These are phyloP conservation scores for Fomitopsis betulina DNA, from an alignment of 1,284 basidiomycete species.

Conservation along the genomic window DNA sequence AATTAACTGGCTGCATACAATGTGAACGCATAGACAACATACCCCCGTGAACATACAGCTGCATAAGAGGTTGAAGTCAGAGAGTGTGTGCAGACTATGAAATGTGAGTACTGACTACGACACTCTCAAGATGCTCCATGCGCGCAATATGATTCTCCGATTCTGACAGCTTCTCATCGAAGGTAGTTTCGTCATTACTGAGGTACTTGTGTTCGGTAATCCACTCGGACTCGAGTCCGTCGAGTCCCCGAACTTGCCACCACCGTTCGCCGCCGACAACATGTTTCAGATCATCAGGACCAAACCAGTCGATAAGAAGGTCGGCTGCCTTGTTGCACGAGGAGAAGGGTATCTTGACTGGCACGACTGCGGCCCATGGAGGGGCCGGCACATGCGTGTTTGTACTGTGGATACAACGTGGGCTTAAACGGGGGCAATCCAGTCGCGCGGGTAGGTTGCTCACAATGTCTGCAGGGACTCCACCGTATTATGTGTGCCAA, in stretches of 20 bases:
- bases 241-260: constrained; percentile 79
- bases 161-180: constrained; percentile 30
- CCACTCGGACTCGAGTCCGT: constrained; percentile 78
- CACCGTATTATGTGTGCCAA: constrained; percentile 55
- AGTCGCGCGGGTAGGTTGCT: constrained; percentile 11
- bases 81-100: not conserved
- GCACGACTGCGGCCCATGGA: constrained; percentile 69
- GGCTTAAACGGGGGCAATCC: not conserved
- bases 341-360: constrained; percentile 59
- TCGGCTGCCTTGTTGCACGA: constrained; percentile 71
- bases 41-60: constrained; percentile 78
- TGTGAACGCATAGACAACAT: constrained; percentile 7
- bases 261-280: constrained; percentile 79
- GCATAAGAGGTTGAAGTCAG: not conserved
- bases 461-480: constrained; percentile 60
- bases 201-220: constrained; percentile 58
- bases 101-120: constrained; percentile 39
- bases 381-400: constrained; percentile 79
- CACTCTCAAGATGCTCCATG: constrained; percentile 53
- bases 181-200: constrained; percentile 18
- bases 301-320: constrained; percentile 72
- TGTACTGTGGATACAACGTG: constrained; percentile 36
- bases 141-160: constrained; percentile 39
- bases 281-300: constrained; percentile 63
- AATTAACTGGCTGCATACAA: not conserved